Base-by-base conservation (phyloP, 352 stramenopile genomes). In the Phytophthora niederhauseri region DNA sequence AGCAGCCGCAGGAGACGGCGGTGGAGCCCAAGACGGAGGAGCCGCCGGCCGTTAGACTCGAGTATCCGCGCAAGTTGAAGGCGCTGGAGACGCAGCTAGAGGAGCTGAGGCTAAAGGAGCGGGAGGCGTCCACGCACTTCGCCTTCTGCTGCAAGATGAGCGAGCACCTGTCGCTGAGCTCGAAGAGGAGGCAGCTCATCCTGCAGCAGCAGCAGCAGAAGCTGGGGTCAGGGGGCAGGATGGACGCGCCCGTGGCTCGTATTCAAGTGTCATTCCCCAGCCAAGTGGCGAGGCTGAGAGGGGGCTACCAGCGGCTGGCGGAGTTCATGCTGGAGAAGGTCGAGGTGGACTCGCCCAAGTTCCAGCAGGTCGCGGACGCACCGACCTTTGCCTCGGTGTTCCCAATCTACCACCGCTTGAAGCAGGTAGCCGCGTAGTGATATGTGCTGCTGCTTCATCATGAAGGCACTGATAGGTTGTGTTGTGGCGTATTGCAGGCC, bases 111-210 rank as follows among this genome's bases (percentile, higher is more conserved):
- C 31, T 59, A 9, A 76, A 72, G 28, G 73, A 87, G 22, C 43
- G 15, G 8, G 58, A 80, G 36, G 57, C 75, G n/a, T 78, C 79
- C 20, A 82, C 77, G 22, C 82, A 77, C 20, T 68, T 66, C 45
- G 57, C 48, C 8, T 92, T 91, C 58, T 87, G 77, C 61, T 80
- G 77, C 31, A 80, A 76, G 53, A 80, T 90, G 70, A 82, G n/a
- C 7, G 77, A 90, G 66, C 72, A 81, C 28, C 46, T 91, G 49
- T 72, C 81, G 11, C 26, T 78, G 62, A 72, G 38, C 45, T 6
- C 43, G 5, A 50, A 62, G 31, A 68, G 72, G 43, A 69, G 48
- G 14, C 51, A 72, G 20, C 19, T 55, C 5, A 34, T 77, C 17
- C 1, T 59, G 24, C 55, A 68, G 19, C 41, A 26, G 24, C 24